Evolutionary conservation across 176 grass and related monocot genomes (phyloP).

Genomic region (Eragrostis nindensis): DNA sequence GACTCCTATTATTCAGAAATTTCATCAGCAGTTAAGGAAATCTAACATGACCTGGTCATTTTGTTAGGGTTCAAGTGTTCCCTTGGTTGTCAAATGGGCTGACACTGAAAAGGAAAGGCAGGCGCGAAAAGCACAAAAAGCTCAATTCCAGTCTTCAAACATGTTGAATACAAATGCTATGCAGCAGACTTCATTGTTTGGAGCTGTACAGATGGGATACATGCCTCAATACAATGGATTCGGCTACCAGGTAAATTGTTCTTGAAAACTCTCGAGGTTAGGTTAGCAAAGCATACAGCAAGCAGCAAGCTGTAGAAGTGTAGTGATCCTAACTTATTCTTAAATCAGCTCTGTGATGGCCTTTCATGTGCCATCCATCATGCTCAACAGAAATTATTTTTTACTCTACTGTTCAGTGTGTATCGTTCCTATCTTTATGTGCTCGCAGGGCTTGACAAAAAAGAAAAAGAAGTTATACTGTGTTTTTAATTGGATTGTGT

Average conservation of each 20-base stretch:
- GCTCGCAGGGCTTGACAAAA: background rate
- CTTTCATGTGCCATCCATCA: background rate
- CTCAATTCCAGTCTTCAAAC: constrained; percentile 72
- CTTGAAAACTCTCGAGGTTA: constrained; percentile 27
- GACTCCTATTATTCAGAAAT: constrained; percentile 1
- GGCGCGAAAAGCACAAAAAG: constrained; percentile 88
- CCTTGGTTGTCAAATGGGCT: constrained; percentile 99
- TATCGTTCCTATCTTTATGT: background rate
- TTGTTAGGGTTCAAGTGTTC: constrained; percentile 90
- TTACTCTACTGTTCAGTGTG: constrained; percentile 1
- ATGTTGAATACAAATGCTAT: constrained; percentile 67
- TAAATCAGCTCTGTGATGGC: background rate
- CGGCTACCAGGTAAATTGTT: constrained; percentile 82
- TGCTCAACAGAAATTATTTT: background rate
- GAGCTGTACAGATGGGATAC: constrained; percentile 89
- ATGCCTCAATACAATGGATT: constrained; percentile 93
- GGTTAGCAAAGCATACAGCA: background rate
- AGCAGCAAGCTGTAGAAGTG: background rate
- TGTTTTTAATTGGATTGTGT: constrained; percentile 4
- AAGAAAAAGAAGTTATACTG: background rate
- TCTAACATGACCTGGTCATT: constrained; percentile 20
- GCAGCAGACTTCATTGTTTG: constrained; percentile 88
- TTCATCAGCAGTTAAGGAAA: constrained; percentile 10
- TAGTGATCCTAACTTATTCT: constrained; percentile 17
- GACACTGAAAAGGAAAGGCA: constrained; percentile 99